Evolutionary conservation across 257 asterid genomes (phyloP).

Genomic region (Gardenia jasminoides): DNA sequence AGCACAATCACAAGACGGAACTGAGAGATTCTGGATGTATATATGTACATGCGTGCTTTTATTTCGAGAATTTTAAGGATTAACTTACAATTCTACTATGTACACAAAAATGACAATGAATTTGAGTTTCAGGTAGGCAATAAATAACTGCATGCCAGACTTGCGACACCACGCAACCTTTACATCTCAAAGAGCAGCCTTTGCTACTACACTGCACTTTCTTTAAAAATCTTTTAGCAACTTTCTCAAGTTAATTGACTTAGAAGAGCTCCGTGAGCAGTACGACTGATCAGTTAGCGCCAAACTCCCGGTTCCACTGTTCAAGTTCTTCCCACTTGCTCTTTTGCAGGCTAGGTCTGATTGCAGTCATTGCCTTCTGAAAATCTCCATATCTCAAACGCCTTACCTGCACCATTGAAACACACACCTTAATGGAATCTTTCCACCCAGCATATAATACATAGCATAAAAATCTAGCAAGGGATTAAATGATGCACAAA

Average conservation of each 20-base stretch:
- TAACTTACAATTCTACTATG: neutral
- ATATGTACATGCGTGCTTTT: neutral
- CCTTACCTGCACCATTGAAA: slow-evolving; percentile 58
- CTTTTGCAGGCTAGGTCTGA: slow-evolving; percentile 86
- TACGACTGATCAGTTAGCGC: slow-evolving; percentile 48
- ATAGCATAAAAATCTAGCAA: neutral
- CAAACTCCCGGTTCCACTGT: slow-evolving; percentile 82
- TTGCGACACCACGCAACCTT: neutral
- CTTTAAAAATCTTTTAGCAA: neutral
- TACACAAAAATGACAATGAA: too few species aligned
- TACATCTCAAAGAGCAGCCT: neutral
- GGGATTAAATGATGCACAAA: neutral
- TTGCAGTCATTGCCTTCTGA: slow-evolving; percentile 72
- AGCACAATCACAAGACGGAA: too few species aligned
- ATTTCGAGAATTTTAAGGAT: too few species aligned
- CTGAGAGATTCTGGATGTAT: neutral
- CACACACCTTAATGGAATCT: neutral
- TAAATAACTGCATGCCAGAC: neutral
- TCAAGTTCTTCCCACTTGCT: slow-evolving; percentile 94
- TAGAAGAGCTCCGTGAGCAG: neutral
- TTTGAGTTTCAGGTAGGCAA: neutral
- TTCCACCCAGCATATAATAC: neutral
- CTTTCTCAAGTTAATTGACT: neutral
- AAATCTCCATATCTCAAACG: slow-evolving; percentile 71
- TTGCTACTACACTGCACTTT: neutral